Conservation (phyloP, 345 rosid species). For the Populus pruinosa region DNA sequence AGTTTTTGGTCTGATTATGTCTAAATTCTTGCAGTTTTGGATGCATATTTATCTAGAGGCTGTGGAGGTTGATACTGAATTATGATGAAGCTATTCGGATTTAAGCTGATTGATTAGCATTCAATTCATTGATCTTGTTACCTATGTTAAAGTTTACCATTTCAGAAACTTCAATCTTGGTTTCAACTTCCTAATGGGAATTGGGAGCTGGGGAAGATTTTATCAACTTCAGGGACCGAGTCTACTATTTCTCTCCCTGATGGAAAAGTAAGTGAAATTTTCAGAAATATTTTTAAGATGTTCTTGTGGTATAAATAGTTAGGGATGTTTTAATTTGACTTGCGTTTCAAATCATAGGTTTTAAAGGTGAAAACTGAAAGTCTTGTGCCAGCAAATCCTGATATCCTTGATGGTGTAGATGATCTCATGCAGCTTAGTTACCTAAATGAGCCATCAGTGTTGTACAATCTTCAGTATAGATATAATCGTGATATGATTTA, state of each 20-base stretch:
- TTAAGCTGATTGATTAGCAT: background rate
- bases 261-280: conserved; percentile 63
- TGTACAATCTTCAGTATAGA: conserved; percentile 85
- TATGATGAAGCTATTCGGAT: background rate
- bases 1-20: background rate
- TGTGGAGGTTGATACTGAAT: background rate
- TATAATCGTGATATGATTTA: conserved; percentile 87
- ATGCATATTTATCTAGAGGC: background rate
- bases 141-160: conserved; percentile 23
- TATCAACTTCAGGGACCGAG: conserved; percentile 62
- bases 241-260: conserved; percentile 64
- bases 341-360: conserved; percentile 40
- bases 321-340: conserved; percentile 14
- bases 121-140: conserved; percentile 10
- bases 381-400: conserved; percentile 90
- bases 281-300: conserved; percentile 7
- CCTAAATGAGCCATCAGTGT: conserved; percentile 92
- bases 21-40: background rate
- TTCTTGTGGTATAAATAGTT: conserved; percentile 7
- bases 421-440: conserved; percentile 99
- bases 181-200: conserved; percentile 75
- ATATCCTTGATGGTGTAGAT: conserved; percentile 95
- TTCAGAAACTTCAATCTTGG: conserved; percentile 87
- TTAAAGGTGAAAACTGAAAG: conserved; percentile 61
- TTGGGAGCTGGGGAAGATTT: conserved; percentile 80